Evolutionary conservation across 495 filamentous ascomycete species (phyloP).

Genomic region (Xylaria nigripes): DNA sequence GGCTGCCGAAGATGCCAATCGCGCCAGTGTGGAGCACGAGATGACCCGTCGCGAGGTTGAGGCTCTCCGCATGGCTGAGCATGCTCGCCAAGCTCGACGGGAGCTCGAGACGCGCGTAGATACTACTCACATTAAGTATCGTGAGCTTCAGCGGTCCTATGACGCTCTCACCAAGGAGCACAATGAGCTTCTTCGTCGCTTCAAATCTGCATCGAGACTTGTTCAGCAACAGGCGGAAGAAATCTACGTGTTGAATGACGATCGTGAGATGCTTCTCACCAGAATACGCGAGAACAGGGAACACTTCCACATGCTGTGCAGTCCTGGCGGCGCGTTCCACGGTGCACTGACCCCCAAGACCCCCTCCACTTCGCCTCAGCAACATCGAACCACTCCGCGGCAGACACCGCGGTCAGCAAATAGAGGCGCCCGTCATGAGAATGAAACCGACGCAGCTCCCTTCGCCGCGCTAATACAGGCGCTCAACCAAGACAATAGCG

Average conservation of each 20-base stretch:
- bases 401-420: slow-evolving; percentile 41
- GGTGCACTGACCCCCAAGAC: slow-evolving; percentile 46
- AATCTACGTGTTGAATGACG: slow-evolving; percentile 53
- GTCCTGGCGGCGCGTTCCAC: slow-evolving; percentile 48
- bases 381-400: slow-evolving; percentile 36
- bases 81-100: slow-evolving; percentile 40
- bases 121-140: slow-evolving; percentile 36
- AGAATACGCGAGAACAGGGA: slow-evolving; percentile 83
- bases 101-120: slow-evolving; percentile 35
- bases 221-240: slow-evolving; percentile 63
- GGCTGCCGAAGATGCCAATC: slow-evolving; percentile 75
- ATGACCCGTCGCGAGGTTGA: slow-evolving; percentile 88
- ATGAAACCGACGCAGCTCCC: slow-evolving; percentile 39
- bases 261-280: slow-evolving; percentile 65
- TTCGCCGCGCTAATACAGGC: slow-evolving; percentile 73
- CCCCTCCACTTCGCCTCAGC: slow-evolving; percentile 41
- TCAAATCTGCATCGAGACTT: slow-evolving; percentile 65
- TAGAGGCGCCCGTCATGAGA: slow-evolving; percentile 30
- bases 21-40: slow-evolving; percentile 85
- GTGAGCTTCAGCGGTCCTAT: slow-evolving; percentile 41
- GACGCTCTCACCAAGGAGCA: slow-evolving; percentile 59
- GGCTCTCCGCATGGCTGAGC: slow-evolving; percentile 60
- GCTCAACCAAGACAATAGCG: slow-evolving; percentile 63
- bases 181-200: slow-evolving; percentile 49
- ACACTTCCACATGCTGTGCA: slow-evolving; percentile 63